Percentiles rank a stretch among this genome's conserved stretches.
Conservation (phyloP, 352 stramenopile genomes). For the Phytophthora pseudosyringae region DNA sequence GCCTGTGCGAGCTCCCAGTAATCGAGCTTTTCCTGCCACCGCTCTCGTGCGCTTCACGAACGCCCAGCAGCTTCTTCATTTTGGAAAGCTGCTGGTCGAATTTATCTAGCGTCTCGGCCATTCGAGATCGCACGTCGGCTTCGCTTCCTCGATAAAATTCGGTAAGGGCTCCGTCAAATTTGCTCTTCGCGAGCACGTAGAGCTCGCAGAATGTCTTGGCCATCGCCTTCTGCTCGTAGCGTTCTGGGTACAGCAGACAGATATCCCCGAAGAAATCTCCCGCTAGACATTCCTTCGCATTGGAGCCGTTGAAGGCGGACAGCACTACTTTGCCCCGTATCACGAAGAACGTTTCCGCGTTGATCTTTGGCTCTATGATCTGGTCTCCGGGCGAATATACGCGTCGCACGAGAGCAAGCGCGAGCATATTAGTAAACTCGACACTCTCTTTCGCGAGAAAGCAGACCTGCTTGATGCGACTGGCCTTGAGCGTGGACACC, state of each 20-base stretch:
- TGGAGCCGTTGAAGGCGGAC: conserved; percentile 48
- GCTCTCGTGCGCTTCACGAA: conserved; percentile 32
- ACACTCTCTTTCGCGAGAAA: conserved; percentile 73
- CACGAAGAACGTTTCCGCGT: conserved; percentile 77
- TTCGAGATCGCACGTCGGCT: conserved; percentile 32
- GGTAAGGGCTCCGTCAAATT: conserved; percentile 61
- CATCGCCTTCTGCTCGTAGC: conserved; percentile 66
- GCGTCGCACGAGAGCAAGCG: conserved; percentile 52
- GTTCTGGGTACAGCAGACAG: conserved; percentile 58
- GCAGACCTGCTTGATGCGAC: conserved; percentile 68
- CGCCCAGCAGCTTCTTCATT: conserved; percentile 73
- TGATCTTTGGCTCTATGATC: conserved; percentile 77
- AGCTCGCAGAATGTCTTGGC: conserved; percentile 86
- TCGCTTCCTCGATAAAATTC: conserved; percentile 62
- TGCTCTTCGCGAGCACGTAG: conserved; percentile 69
- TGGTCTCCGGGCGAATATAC: conserved; percentile 64
- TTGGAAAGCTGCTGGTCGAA: conserved; percentile 70
- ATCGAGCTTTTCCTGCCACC: conserved; percentile 14
- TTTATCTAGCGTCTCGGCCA: conserved; percentile 59
- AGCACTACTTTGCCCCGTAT: conserved; percentile 62
- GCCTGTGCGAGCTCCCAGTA: conserved; percentile 26
- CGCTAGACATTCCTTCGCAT: conserved; percentile 51
- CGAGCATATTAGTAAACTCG: conserved; percentile 71
- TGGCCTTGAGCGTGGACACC: conserved; percentile 65
- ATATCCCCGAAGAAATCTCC: conserved; percentile 71